Evolutionary conservation across 306 rosid species (phyloP).

Genomic region (Cajanus cajan): DNA sequence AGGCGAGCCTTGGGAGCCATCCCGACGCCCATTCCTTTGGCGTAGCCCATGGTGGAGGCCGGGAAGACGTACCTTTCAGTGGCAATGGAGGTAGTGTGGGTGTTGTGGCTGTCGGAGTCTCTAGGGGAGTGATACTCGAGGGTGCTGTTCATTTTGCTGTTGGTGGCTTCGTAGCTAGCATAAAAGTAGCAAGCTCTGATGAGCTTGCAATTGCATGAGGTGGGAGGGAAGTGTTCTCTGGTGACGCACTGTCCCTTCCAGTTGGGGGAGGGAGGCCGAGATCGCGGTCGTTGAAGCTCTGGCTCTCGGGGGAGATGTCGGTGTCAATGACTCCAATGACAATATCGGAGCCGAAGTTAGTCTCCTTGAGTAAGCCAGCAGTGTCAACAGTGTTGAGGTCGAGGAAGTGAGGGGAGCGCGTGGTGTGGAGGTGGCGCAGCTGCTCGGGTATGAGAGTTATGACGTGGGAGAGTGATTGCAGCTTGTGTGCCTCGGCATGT

Average conservation of each 20-base stretch:
- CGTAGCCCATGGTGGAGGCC: constrained; percentile 73
- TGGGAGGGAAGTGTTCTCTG: constrained; percentile 42
- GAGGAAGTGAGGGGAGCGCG: constrained; percentile 81
- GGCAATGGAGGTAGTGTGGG: constrained; percentile 84
- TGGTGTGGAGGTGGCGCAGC: constrained; percentile 65
- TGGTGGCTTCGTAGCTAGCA: constrained; percentile 70
- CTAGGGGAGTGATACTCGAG: constrained; percentile 69
- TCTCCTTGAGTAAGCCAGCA: constrained; percentile 67
- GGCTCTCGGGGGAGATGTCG: constrained; percentile 74
- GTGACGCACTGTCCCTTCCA: constrained; percentile 77
- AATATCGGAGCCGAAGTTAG: constrained; percentile 86
- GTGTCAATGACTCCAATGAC: constrained; percentile 92
- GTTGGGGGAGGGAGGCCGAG: constrained; percentile 64
- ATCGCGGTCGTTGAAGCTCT: constrained; percentile 72
- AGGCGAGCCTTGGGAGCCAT: constrained; percentile 92
- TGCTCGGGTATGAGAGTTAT: constrained; percentile 67
- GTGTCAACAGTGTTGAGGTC: constrained; percentile 63
- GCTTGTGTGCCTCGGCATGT: constrained; percentile 39
- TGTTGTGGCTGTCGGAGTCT: constrained; percentile 86
- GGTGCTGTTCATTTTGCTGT: constrained; percentile 78
- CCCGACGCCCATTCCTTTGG: constrained; percentile 74
- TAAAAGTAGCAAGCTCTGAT: constrained; percentile 76
- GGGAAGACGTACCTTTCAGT: constrained; percentile 82
- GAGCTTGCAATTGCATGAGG: constrained; percentile 66
- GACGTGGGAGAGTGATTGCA: constrained; percentile 52